Conservation (phyloP, 2,329 filamentous ascomycete species). For the Lasiodiplodia gonubiensis region DNA sequence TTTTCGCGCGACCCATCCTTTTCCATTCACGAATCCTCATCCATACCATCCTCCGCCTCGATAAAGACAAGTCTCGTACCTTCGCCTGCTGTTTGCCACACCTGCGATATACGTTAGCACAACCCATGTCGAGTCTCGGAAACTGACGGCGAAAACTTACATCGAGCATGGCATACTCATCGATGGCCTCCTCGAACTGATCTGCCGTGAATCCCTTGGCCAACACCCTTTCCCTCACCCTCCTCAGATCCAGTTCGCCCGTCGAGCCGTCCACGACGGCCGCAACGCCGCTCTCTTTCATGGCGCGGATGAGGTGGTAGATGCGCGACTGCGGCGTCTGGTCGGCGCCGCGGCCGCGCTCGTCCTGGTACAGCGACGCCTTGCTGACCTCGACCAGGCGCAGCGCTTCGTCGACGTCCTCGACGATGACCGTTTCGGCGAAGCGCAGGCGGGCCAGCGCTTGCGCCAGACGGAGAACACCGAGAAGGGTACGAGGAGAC, state of each 20-base stretch:
- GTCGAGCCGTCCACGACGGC: slow-evolving; percentile 74
- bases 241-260: slow-evolving; percentile 82
- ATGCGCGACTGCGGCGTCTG: slow-evolving; percentile 87
- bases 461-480: slow-evolving; percentile 90
- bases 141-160: slow-evolving; percentile 65
- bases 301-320: slow-evolving; percentile 88
- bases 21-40: slow-evolving; percentile 32
- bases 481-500: slow-evolving; percentile 89
- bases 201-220: slow-evolving; percentile 97
- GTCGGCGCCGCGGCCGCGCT: slow-evolving; percentile 64
- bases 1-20: background rate
- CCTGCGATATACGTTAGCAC: slow-evolving; percentile 48
- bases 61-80: slow-evolving; percentile 62
- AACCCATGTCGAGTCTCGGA: no score
- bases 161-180: slow-evolving; percentile 87
- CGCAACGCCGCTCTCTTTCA: slow-evolving; percentile 83
- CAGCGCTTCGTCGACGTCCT: slow-evolving; percentile 95
- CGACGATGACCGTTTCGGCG: slow-evolving; percentile 79
- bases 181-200: slow-evolving; percentile 83
- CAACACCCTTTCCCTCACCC: slow-evolving; percentile 88
- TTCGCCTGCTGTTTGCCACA: slow-evolving; percentile 62
- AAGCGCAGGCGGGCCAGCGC: slow-evolving; percentile 92
- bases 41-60: slow-evolving; percentile 54
- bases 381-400: slow-evolving; percentile 92
- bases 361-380: slow-evolving; percentile 81